Base-by-base conservation (phyloP, 139 green algal genomes). In the Bryopsis sp. region DNA sequence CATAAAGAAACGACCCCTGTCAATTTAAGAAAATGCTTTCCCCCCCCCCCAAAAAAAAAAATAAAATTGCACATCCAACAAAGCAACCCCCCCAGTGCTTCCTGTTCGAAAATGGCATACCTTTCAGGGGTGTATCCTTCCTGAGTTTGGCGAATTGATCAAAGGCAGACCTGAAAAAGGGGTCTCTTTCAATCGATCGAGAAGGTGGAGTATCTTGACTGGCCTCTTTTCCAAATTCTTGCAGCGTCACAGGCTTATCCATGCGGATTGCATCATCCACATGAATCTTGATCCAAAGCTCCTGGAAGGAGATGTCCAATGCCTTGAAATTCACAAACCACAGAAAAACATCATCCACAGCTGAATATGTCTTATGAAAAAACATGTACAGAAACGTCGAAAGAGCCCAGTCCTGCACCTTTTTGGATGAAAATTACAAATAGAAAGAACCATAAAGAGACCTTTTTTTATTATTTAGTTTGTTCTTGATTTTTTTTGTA, bases 181-280 rank as follows among this genome's bases (percentile, higher is more conserved):
- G 48, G 33, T 61, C 48, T 61, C 48, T 61, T 8, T 36, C 48
- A 8, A 36, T 15, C 19, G 8, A 8, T 31, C 8, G 5, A 7
- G 8, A 8, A 8, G 29, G 11, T 15, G 29, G 24, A 31, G 5
- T 61, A 34, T 31, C 19, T 36, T 22, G 8, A 34, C 11, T 31
- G 8, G 48, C 11, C 5, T 22, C 33, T 61, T 61, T 61, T 61
- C 48, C 48, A 61, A 61, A 61, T 28, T 61, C 48, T 28, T 61
- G 24, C 5, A 61, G 29, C 48, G 19, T 28, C 48, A 61, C 5
- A 33, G 48, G 48, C 33, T 61, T 61, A 28, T 61, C 33, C 8
- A 61, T 61, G 8, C 5, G 29, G 29, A 26, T 26, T 33, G 8
- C 8, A 61, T 61, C 48, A 22, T 34, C 22, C 5, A 26, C 48